Evolutionary conservation across 2,329 filamentous ascomycete species (phyloP).

Genomic region (Aureobasidium melanogenum): DNA sequence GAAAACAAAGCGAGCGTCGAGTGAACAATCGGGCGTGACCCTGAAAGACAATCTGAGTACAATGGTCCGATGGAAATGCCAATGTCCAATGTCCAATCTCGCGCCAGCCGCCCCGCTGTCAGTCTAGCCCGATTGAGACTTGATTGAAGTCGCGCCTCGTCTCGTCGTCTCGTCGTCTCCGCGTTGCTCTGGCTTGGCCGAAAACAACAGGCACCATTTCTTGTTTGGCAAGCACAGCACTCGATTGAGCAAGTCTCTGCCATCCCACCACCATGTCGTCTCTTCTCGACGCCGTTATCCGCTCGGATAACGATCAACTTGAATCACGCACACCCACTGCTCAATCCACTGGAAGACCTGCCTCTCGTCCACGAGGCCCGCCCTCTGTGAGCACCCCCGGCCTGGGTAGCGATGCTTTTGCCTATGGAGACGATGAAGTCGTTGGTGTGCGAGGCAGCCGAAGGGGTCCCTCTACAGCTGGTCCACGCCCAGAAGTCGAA

Average conservation of each 20-base stretch:
- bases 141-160: not conserved
- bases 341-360: constrained; percentile 14
- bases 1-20: not conserved
- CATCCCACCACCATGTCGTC: constrained; percentile 38
- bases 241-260: not conserved
- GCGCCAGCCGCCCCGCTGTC: not conserved
- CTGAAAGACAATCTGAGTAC: not conserved
- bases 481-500: constrained; percentile 51
- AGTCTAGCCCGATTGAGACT: not conserved
- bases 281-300: constrained; percentile 40
- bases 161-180: not conserved
- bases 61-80: no score
- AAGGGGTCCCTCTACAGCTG: constrained; percentile 27
- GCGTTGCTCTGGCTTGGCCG: not conserved
- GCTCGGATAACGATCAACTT: constrained; percentile 33
- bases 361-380: constrained; percentile 46
- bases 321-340: constrained; percentile 21
- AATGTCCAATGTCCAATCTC: not conserved
- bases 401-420: constrained; percentile 47
- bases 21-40: not conserved
- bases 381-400: constrained; percentile 42
- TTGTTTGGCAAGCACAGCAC: not conserved
- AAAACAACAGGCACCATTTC: not conserved
- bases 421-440: constrained; percentile 53
- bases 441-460: constrained; percentile 45